These are phyloP conservation scores for Podosphaera aphanis DNA, from an alignment of 2,329 filamentous ascomycete genomes.

Conservation along the genomic window DNA sequence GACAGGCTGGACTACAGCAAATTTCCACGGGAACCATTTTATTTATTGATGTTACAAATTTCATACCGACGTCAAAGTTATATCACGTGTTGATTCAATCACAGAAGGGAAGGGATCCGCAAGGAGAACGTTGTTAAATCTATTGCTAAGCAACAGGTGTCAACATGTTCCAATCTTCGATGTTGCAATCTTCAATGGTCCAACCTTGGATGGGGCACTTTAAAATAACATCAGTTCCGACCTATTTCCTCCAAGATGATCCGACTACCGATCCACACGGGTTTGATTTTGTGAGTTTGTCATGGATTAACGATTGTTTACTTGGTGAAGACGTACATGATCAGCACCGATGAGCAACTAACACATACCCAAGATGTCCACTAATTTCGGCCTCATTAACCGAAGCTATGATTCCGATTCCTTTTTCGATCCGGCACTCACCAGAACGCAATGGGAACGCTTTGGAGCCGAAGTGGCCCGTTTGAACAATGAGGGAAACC, in stretches of 20 bases:
- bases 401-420: conserved; percentile 33
- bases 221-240: conserved; percentile 23
- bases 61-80: too few relatives aligned
- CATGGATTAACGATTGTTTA: neutral
- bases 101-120: too few relatives aligned
- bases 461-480: conserved; percentile 32
- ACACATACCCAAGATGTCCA: conserved; percentile 10
- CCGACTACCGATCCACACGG: conserved; percentile 27
- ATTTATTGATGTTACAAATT: too few relatives aligned
- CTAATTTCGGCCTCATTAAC: conserved; percentile 43
- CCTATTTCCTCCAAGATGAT: conserved; percentile 43
- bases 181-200: too few relatives aligned
- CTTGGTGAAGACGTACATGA: neutral
- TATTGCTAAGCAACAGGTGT: too few relatives aligned
- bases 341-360: neutral
- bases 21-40: too few relatives aligned
- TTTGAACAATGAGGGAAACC: conserved; percentile 24
- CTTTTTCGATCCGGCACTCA: conserved; percentile 19
- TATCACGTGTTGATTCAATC: too few relatives aligned
- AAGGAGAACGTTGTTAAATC: too few relatives aligned
- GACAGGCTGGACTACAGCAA: too few relatives aligned
- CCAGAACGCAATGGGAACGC: conserved; percentile 37
- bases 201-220: neutral
- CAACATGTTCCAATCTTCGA: too few relatives aligned
- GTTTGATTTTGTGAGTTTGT: conserved; percentile 37